A percentile compares a stretch with the other conserved stretches of the same genome.
These are phyloP conservation scores for Paecilomyces dactylethromorphus DNA, from an alignment of 2,329 filamentous ascomycete genomes.

Conservation along the genomic window DNA sequence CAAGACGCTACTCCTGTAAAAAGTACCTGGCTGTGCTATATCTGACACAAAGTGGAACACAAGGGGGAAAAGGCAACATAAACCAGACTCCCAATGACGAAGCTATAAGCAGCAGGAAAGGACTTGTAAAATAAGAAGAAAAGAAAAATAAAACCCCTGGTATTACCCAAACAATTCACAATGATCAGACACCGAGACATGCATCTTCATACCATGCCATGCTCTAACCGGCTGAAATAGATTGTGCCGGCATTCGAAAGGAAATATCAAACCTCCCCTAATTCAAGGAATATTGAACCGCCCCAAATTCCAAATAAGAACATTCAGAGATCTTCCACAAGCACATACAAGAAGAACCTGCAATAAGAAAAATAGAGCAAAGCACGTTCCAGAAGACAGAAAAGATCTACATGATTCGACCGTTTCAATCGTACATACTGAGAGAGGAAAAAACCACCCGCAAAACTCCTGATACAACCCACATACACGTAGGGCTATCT, in stretches of 20 bases:
- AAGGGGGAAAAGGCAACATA: background rate
- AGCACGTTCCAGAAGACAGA: background rate
- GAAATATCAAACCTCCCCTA: background rate
- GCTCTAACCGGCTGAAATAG: background rate
- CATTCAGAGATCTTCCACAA: background rate
- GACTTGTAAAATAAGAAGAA: background rate
- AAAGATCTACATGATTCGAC: background rate
- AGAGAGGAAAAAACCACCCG: slow-evolving; percentile 2
- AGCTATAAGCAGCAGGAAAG: background rate
- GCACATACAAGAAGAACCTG: background rate
- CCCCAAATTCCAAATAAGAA: background rate
- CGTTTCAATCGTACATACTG: background rate
- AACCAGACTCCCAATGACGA: background rate
- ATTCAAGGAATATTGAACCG: background rate
- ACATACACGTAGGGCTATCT: background rate
- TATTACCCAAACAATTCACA: background rate
- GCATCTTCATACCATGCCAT: background rate
- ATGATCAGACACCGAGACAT: background rate
- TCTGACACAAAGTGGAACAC: background rate
- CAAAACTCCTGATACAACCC: slow-evolving; percentile 9
- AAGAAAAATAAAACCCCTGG: background rate
- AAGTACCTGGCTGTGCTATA: background rate
- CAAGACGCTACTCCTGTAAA: background rate
- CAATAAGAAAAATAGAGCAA: background rate
- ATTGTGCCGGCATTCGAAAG: background rate